Evolutionary conservation across 2,329 filamentous ascomycete genomes (phyloP).

Genomic region (Coniochaeta hoffmannii): DNA sequence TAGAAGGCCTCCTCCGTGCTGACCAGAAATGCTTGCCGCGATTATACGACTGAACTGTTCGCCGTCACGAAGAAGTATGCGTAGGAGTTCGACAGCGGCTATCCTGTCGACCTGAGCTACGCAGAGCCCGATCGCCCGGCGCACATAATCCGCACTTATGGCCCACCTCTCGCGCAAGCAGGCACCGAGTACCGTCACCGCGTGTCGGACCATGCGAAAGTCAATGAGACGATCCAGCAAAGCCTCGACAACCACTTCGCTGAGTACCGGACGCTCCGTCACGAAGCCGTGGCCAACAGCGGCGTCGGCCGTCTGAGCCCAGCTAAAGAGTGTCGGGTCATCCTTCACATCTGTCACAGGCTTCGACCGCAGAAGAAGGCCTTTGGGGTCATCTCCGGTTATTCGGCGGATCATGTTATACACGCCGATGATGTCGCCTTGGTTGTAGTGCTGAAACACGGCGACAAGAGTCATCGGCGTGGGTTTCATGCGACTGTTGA

Average conservation of each 20-base stretch:
- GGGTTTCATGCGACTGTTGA: slow-evolving; percentile 33
- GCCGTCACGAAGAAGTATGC: not conserved
- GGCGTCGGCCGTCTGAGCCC: slow-evolving; percentile 19
- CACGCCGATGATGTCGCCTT: slow-evolving; percentile 33
- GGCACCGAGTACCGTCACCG: slow-evolving; percentile 32
- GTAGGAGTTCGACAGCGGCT: slow-evolving; percentile 40
- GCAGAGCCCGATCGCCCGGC: slow-evolving; percentile 33
- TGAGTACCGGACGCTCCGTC: slow-evolving; percentile 31
- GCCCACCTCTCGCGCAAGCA: slow-evolving; percentile 27
- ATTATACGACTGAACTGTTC: not conserved
- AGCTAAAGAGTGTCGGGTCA: slow-evolving; percentile 17
- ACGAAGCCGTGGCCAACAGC: slow-evolving; percentile 20
- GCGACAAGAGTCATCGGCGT: slow-evolving; percentile 41
- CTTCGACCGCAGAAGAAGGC: slow-evolving; percentile 30
- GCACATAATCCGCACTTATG: slow-evolving; percentile 14
- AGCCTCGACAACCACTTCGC: slow-evolving; percentile 32
- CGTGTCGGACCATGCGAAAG: slow-evolving; percentile 36
- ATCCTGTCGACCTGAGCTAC: slow-evolving; percentile 40
- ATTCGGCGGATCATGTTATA: slow-evolving; percentile 37
- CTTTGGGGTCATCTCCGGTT: slow-evolving; percentile 32
- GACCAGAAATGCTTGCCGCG: not conserved
- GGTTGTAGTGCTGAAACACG: slow-evolving; percentile 42
- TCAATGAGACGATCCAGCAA: slow-evolving; percentile 41
- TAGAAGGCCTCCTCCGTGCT: not conserved
- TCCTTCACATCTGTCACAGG: slow-evolving; percentile 22